Conservation (phyloP, 1,139 yeast genomes). For the Suhomyces choctaworum region DNA sequence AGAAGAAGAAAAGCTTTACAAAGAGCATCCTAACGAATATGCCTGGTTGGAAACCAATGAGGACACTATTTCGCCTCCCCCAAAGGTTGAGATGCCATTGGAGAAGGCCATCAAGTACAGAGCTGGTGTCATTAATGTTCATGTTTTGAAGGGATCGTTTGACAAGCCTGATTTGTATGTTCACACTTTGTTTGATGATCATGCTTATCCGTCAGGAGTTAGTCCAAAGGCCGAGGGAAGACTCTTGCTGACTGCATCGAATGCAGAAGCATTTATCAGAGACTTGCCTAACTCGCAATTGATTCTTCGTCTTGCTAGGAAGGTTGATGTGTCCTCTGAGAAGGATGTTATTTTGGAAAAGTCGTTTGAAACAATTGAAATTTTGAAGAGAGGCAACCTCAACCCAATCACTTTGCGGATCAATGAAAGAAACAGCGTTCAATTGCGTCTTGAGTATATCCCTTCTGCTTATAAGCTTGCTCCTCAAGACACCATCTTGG, state of each 20-base stretch:
- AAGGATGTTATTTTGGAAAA: slow-evolving; percentile 54
- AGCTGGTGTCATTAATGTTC: slow-evolving; percentile 62
- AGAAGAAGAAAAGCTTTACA: slow-evolving; percentile 49
- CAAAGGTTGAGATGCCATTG: slow-evolving; percentile 50
- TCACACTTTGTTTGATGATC: slow-evolving; percentile 66
- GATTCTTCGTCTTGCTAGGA: slow-evolving; percentile 56
- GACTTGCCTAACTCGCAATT: slow-evolving; percentile 64
- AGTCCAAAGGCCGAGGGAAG: slow-evolving; percentile 47
- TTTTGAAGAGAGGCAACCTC: slow-evolving; percentile 49
- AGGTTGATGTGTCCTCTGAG: slow-evolving; percentile 44
- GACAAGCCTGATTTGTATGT: slow-evolving; percentile 50
- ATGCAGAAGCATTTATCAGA: slow-evolving; percentile 62
- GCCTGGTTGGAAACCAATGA: slow-evolving; percentile 63
- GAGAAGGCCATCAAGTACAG: slow-evolving; percentile 54
- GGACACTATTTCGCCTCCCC: slow-evolving; percentile 44
- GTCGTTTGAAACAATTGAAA: slow-evolving; percentile 50
- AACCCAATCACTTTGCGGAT: slow-evolving; percentile 49
- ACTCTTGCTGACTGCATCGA: slow-evolving; percentile 39
- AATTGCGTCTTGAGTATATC: slow-evolving; percentile 55
- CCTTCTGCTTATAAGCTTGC: slow-evolving; percentile 59
- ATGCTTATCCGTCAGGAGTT: slow-evolving; percentile 57
- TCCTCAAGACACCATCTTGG: slow-evolving; percentile 60
- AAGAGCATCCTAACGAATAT: slow-evolving; percentile 59
- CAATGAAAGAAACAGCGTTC: slow-evolving; percentile 43
- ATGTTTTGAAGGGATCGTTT: slow-evolving; percentile 51